phyloP scores from a whole-genome alignment of 1,284 basidiomycete species.

The Coniferiporia sulphurascens region DNA sequence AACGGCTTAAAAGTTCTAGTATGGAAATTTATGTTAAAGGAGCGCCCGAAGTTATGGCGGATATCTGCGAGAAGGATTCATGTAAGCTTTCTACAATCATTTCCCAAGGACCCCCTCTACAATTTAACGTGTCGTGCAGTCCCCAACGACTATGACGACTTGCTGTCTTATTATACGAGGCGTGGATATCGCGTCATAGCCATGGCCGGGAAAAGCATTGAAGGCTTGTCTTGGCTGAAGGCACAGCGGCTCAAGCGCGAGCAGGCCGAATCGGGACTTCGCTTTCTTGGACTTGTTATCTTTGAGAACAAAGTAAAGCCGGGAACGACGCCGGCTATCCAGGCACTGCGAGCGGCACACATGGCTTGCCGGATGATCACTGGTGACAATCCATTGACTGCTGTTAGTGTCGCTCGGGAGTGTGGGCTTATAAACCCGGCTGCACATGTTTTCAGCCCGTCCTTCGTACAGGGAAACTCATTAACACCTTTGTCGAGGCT shows the following conservation, averaged over 20 bases:
- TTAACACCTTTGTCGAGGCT: slow-evolving; percentile 64
- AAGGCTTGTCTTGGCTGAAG: slow-evolving; percentile 94
- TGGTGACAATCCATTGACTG: slow-evolving; percentile 95
- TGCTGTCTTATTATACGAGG: slow-evolving; percentile 95
- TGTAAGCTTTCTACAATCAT: slow-evolving; percentile 47
- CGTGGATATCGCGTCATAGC: slow-evolving; percentile 98
- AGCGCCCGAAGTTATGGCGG: slow-evolving; percentile 95
- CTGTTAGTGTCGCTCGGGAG: slow-evolving; percentile 95
- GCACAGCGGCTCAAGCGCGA: slow-evolving; percentile 96
- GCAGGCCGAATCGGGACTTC: slow-evolving; percentile 87
- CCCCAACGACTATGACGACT: slow-evolving; percentile 94
- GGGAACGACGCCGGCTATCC: slow-evolving; percentile 89
- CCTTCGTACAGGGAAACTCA: slow-evolving; percentile 71
- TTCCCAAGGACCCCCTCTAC: neutral
- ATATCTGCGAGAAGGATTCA: slow-evolving; percentile 87
- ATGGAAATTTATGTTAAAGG: slow-evolving; percentile 99
- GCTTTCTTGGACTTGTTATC: slow-evolving; percentile 94
- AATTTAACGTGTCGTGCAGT: slow-evolving; percentile 44
- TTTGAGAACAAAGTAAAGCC: slow-evolving; percentile 99
- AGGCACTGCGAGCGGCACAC: slow-evolving; percentile 84
- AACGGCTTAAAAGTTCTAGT: slow-evolving; percentile 86
- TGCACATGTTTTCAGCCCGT: slow-evolving; percentile 88
- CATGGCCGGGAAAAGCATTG: slow-evolving; percentile 94
- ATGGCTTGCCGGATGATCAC: slow-evolving; percentile 98
- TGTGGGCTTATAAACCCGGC: slow-evolving; percentile 88